These are phyloP conservation scores for Pyracantha coccinea DNA, from an alignment of 331 rosid species.

Conservation along the genomic window DNA sequence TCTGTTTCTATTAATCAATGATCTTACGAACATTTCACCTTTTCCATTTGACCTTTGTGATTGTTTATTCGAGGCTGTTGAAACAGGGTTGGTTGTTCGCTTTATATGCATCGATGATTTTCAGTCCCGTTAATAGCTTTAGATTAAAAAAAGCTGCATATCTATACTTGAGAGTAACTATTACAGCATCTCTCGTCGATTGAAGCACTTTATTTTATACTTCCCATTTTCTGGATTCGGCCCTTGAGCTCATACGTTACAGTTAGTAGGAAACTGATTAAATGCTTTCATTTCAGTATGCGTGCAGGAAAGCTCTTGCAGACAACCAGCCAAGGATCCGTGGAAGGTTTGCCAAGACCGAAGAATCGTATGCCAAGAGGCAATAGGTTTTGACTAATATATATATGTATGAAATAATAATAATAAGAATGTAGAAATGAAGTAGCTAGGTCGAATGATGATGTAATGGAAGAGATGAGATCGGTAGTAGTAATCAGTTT, in stretches of 20 bases:
- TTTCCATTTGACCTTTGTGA: neutral
- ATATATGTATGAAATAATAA: no score
- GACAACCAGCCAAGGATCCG: slow-evolving; percentile 99
- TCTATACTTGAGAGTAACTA: neutral
- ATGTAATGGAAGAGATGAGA: slow-evolving; percentile 17
- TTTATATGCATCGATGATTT: neutral
- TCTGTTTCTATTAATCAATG: no score
- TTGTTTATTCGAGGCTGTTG: neutral
- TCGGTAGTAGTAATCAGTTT: slow-evolving; percentile 18
- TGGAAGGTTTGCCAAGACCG: slow-evolving; percentile 93
- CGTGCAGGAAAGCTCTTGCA: slow-evolving; percentile 99
- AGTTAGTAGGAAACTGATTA: neutral
- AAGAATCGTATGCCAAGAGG: slow-evolving; percentile 58
- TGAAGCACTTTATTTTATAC: neutral
- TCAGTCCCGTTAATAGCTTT: neutral
- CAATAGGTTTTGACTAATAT: no score
- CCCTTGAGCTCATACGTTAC: neutral
- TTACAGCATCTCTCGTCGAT: neutral
- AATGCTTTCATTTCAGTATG: slow-evolving; percentile 50
- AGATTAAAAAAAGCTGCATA: neutral
- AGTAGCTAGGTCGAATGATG: slow-evolving; percentile 31
- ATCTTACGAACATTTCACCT: neutral
- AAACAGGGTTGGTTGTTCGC: neutral
- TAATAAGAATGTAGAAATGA: slow-evolving; percentile 41
- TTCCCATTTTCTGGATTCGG: neutral